phyloP scores from a whole-genome alignment of 2,329 filamentous ascomycete genomes.

The Diaporthe citri region DNA sequence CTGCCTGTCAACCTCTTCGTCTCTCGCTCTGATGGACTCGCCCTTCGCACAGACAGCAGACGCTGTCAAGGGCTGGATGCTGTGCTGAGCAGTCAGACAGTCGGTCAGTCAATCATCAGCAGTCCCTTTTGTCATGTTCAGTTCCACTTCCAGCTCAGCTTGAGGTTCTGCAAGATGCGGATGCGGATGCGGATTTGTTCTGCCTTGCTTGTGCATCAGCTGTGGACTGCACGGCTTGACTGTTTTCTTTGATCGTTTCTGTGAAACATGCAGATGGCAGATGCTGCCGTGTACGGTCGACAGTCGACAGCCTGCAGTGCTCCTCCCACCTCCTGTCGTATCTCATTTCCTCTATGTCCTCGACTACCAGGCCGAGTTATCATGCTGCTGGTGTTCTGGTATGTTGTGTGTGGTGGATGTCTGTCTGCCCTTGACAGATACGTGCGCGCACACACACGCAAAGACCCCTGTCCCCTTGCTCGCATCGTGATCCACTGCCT shows the following conservation, averaged over 20 bases:
- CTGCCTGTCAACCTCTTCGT: not conserved
- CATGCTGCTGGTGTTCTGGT: not conserved
- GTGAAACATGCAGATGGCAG: conserved; percentile 26
- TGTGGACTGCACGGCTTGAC: conserved; percentile 7
- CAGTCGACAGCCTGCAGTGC: not conserved
- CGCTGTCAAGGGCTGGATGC: not conserved
- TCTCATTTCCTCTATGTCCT: not conserved
- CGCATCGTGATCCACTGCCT: conserved; percentile 18
- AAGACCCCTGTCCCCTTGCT: conserved; percentile 2
- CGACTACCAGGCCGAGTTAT: not conserved
- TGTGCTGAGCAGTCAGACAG: not conserved
- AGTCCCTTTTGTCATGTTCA: not conserved
- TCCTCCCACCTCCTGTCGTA: not conserved
- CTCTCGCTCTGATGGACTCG: not conserved
- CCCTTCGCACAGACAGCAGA: not conserved
- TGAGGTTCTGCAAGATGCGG: conserved; percentile 3
- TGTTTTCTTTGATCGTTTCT: not conserved
- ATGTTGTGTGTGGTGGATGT: too few species aligned
- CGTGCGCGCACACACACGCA: not conserved
- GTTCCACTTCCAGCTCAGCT: not conserved
- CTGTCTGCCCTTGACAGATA: not conserved
- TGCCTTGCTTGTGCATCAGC: not conserved
- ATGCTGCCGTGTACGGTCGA: not conserved
- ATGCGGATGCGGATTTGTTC: not conserved
- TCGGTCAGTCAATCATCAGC: not conserved